phyloP scores from a whole-genome alignment of 2,329 filamentous ascomycete species.

The Aspergillus pseudoglaucus region DNA sequence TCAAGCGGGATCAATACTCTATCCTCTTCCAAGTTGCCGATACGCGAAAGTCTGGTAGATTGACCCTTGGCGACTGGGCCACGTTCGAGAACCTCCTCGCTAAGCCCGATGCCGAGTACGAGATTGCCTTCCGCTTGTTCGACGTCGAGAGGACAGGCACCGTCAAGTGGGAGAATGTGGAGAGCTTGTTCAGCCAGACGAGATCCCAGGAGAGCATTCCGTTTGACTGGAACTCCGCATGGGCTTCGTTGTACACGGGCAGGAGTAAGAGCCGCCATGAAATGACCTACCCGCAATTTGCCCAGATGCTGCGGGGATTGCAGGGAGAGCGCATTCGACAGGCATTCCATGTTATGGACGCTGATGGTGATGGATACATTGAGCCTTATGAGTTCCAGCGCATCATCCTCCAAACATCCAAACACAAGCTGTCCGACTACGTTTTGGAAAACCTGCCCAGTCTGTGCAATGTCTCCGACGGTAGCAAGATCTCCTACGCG shows the following conservation, averaged over 20 bases:
- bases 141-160: constrained; percentile 75
- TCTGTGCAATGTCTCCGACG: constrained; percentile 86
- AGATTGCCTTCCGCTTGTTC: constrained; percentile 96
- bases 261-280: constrained; percentile 79
- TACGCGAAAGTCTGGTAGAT: constrained; percentile 62
- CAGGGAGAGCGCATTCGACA: constrained; percentile 95
- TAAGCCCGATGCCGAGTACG: constrained; percentile 96
- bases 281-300: constrained; percentile 93
- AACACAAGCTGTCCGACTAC: constrained; percentile 96
- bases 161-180: constrained; percentile 86
- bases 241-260: constrained; percentile 91
- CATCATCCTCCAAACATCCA: constrained; percentile 88
- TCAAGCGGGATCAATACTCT: constrained; percentile 89
- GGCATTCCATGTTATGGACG: constrained; percentile 87
- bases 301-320: constrained; percentile 92
- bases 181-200: constrained; percentile 77
- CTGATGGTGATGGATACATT: constrained; percentile 88
- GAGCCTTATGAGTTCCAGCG: constrained; percentile 92
- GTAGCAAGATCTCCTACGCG: constrained; percentile 93
- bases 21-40: constrained; percentile 92
- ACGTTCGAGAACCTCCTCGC: constrained; percentile 88
- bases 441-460: constrained; percentile 84
- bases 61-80: constrained; percentile 80
- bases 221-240: constrained; percentile 96
- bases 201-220: constrained; percentile 79